Evolutionary conservation across 139 green algal genomes (phyloP).

Genomic region (Chlamydomonas applanata): DNA sequence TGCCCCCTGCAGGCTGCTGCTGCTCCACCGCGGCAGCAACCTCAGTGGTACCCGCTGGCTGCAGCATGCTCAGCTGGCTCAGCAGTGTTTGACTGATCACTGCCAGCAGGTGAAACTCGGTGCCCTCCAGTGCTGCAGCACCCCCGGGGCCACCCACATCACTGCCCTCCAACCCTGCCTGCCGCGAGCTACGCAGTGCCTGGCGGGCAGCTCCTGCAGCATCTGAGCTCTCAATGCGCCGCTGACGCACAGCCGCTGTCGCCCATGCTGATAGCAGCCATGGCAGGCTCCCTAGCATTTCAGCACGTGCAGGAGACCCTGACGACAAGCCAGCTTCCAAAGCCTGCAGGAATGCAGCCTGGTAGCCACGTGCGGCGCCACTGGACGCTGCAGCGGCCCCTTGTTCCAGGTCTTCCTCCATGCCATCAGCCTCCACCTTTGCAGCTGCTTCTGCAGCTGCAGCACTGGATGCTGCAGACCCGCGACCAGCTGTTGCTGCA

Average conservation of each 20-base stretch:
- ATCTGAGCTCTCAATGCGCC: slow-evolving; percentile 10
- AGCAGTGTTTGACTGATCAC: slow-evolving; percentile 20
- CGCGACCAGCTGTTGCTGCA: too few relatives aligned
- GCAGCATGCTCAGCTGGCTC: background rate
- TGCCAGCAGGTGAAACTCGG: slow-evolving; percentile 25
- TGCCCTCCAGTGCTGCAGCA: background rate
- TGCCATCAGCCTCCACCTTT: too few relatives aligned
- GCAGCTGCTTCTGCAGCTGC: background rate
- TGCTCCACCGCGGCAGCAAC: background rate
- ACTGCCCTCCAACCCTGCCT: background rate
- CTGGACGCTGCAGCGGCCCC: too few relatives aligned
- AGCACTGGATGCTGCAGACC: too few relatives aligned
- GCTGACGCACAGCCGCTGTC: background rate
- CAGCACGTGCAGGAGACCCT: too few relatives aligned
- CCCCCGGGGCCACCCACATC: background rate
- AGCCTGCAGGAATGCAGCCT: too few relatives aligned
- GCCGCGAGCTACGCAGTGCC: background rate
- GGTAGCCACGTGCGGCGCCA: too few relatives aligned
- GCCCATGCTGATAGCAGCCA: slow-evolving; percentile 23
- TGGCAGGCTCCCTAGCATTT: background rate
- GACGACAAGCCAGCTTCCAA: too few relatives aligned
- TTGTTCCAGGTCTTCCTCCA: too few relatives aligned
- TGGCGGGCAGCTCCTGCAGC: background rate
- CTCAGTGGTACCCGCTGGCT: background rate
- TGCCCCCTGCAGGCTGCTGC: background rate